Conservation (phyloP, 2,329 filamentous ascomycete species). For the Penicillium italicum region DNA sequence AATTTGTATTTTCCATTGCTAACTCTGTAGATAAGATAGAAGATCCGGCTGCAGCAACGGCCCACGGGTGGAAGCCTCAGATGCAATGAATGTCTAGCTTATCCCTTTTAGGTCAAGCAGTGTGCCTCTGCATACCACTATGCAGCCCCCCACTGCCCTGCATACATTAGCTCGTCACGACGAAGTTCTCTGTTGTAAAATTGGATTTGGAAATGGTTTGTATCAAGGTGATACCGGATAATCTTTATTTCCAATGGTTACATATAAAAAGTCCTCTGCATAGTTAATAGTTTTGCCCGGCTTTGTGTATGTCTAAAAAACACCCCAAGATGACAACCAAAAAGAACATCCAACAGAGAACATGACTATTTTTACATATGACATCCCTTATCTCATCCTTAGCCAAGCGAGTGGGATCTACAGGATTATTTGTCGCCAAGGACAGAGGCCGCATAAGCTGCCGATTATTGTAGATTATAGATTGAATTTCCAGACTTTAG, state of each 20-base stretch:
- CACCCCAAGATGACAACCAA: not conserved
- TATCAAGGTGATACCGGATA: not conserved
- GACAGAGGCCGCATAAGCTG: not conserved
- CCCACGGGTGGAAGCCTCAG: not conserved
- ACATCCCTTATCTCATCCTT: not conserved
- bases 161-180: not conserved
- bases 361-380: not conserved
- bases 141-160: not conserved
- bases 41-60: not conserved
- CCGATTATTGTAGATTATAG: not conserved
- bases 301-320: not conserved
- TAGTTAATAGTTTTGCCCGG: not conserved
- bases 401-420: not conserved
- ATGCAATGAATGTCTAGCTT: not conserved
- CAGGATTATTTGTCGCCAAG: not conserved
- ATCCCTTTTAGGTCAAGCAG: not conserved
- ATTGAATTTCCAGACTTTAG: not conserved
- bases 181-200: not conserved
- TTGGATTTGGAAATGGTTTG: not conserved
- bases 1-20: not conserved
- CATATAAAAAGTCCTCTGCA: not conserved
- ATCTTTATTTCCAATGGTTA: not conserved
- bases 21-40: not conserved
- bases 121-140: not conserved
- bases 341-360: not conserved